Evolutionary conservation across 2,329 filamentous ascomycete genomes (phyloP), one percentile per base, ranked within the genome.

Genomic region (Phyllosticta paracitricarpa): DNA sequence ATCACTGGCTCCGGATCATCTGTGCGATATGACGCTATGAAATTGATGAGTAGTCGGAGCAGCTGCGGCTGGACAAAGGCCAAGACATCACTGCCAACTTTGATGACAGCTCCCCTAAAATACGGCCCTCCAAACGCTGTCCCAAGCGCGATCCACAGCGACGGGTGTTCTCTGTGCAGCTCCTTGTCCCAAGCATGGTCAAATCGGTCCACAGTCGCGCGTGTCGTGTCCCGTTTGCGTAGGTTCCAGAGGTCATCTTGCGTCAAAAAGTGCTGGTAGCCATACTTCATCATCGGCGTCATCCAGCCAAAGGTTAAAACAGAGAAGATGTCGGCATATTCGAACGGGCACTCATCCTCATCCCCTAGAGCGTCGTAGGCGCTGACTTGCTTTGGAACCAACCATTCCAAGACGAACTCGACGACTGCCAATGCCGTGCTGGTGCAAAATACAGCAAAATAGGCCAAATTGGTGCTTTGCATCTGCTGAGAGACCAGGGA

Each of bases 201-300:
- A 65, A 99, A 89, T 0, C 79, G 77, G 33, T 79, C 76, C 4
- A 88, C 85, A 0, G 93, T 96, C 12, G 81, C 79, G 66, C 84
- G 84, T 10, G 93, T 96, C 35, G 88, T 88, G 71, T 97, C 93
- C 63, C 82, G 79, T 69, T 85, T 87, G 51, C 91, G 84, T 62
- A 99, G 79, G 63, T 91, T 93, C 95, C 95, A 99, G 25, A 99
- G 81, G 73, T 99, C 93, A 65, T 97, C 90, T 72, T 97, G 91
- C 1, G 91, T 96, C 64, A 99, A 80, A 72, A 86, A 99, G 63
- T 92, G 85, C 70, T 88, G 89, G 78, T 99, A 97, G 1, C 94
- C 94, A 70, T 88, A 88, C 71, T 86, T 91, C 94, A 99, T 99
- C 83, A 99, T 78, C 0, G 94, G 92, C 0, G 94, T 97, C 93